Conservation (phyloP, 352 stramenopile species). For the Phytophthora palmivora region DNA sequence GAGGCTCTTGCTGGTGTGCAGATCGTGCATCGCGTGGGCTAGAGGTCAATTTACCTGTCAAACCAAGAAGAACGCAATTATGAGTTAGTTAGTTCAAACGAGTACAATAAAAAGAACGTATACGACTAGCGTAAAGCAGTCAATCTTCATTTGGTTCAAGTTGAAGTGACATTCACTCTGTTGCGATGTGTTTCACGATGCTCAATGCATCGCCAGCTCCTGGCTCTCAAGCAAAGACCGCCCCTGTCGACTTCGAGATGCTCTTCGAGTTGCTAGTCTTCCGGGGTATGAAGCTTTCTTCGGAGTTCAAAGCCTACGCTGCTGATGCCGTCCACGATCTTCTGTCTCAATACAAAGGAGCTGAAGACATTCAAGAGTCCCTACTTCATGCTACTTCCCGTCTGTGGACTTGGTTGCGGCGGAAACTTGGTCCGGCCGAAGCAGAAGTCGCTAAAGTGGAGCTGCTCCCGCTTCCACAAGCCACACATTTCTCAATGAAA, state of each 20-base stretch:
- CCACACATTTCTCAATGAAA: background rate
- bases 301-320: slow-evolving; percentile 15
- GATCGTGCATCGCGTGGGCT: slow-evolving; percentile 46
- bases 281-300: slow-evolving; percentile 6
- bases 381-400: background rate
- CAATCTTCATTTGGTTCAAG: no score
- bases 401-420: slow-evolving; percentile 18
- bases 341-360: background rate
- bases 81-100: slow-evolving; percentile 45
- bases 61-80: slow-evolving; percentile 26
- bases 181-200: slow-evolving; percentile 22
- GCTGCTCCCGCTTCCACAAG: slow-evolving; percentile 9
- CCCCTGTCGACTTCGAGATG: slow-evolving; percentile 28
- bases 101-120: slow-evolving; percentile 51
- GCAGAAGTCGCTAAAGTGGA: background rate
- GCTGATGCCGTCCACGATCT: background rate
- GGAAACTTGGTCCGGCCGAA: slow-evolving; percentile 1
- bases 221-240: background rate
- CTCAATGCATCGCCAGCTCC: background rate
- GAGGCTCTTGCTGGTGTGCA: slow-evolving; percentile 50
- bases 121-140: no score
- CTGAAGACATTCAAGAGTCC: background rate
- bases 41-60: slow-evolving; percentile 25
- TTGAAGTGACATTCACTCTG: slow-evolving; percentile 34
- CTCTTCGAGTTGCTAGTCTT: slow-evolving; percentile 17